A percentile compares a stretch with the other conserved stretches of the same genome.
phyloP scores from a whole-genome alignment of 1,284 basidiomycete species.

The Malassezia japonica region DNA sequence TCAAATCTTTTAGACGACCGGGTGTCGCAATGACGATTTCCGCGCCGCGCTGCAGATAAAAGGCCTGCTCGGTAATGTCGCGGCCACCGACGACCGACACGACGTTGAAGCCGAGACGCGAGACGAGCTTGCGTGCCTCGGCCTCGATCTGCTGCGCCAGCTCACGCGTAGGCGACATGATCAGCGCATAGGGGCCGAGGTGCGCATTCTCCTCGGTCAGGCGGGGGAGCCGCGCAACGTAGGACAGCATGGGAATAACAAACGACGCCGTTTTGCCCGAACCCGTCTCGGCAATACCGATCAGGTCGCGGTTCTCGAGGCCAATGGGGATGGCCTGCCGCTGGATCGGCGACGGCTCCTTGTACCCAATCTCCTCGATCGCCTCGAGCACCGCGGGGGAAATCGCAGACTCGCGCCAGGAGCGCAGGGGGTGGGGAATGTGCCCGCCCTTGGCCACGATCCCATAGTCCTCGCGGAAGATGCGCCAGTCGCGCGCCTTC shows the following conservation, averaged over 20 bases:
- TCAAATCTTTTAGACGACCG: constrained; percentile 90
- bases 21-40: constrained; percentile 98
- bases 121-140: constrained; percentile 82
- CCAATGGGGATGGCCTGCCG: constrained; percentile 97
- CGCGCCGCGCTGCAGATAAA: constrained; percentile 84
- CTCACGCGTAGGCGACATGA: constrained; percentile 91
- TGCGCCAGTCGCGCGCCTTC: constrained; percentile 97
- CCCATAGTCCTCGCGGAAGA: constrained; percentile 96
- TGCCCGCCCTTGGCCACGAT: constrained; percentile 79
- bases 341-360: constrained; percentile 91
- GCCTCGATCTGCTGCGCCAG: constrained; percentile 92
- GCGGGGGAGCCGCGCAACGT: constrained; percentile 73
- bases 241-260: constrained; percentile 92
- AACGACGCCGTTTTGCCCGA: constrained; percentile 99
- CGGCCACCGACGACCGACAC: constrained; percentile 92
- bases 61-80: constrained; percentile 92
- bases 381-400: constrained; percentile 68
- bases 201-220: constrained; percentile 84
- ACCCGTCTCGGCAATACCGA: constrained; percentile 88
- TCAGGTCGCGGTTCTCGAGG: constrained; percentile 85
- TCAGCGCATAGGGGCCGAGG: constrained; percentile 83
- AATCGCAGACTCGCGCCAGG: constrained; percentile 80
- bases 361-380: constrained; percentile 85
- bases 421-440: constrained; percentile 82
- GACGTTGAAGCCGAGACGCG: constrained; percentile 74